phyloP scores from a whole-genome alignment of 306 rosid genomes.

The Alnus glutinosa region DNA sequence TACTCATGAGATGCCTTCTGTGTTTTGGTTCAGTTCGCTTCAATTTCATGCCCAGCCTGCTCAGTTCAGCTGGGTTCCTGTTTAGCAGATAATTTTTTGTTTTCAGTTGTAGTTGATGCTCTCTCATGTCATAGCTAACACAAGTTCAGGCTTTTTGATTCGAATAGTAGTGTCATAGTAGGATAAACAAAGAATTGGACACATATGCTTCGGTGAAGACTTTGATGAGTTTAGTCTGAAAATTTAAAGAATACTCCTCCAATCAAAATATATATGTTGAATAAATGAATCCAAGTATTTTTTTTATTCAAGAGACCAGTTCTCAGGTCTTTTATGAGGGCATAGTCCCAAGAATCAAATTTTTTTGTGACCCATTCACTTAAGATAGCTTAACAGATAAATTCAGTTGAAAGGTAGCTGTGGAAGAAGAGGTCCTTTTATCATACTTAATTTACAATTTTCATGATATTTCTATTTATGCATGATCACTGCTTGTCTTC shows the following conservation, averaged over 20 bases:
- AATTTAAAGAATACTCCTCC: not conserved
- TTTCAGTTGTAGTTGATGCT: not conserved
- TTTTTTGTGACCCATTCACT: not conserved
- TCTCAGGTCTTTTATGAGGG: not conserved
- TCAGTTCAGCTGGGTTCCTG: not conserved
- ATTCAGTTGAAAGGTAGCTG: not conserved
- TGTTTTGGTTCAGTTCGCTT: constrained; percentile 12
- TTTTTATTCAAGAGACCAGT: not conserved
- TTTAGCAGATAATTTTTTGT: not conserved
- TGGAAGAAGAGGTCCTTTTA: not conserved
- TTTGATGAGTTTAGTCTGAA: not conserved
- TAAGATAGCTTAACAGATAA: not conserved
- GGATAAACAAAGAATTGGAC: not conserved
- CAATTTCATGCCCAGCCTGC: not conserved
- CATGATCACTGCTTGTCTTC: not conserved
- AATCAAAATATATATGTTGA: not conserved
- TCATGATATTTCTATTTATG: not conserved
- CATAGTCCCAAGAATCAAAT: not conserved
- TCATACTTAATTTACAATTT: not conserved
- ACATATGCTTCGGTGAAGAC: not conserved
- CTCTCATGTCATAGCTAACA: not conserved
- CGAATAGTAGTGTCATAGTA: not conserved
- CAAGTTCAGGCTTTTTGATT: not conserved
- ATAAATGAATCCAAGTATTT: not conserved
- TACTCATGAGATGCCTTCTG: constrained; percentile 3